These are phyloP conservation scores for Amanita phalloides DNA, from an alignment of 768 basidiomycete species.

Conservation along the genomic window DNA sequence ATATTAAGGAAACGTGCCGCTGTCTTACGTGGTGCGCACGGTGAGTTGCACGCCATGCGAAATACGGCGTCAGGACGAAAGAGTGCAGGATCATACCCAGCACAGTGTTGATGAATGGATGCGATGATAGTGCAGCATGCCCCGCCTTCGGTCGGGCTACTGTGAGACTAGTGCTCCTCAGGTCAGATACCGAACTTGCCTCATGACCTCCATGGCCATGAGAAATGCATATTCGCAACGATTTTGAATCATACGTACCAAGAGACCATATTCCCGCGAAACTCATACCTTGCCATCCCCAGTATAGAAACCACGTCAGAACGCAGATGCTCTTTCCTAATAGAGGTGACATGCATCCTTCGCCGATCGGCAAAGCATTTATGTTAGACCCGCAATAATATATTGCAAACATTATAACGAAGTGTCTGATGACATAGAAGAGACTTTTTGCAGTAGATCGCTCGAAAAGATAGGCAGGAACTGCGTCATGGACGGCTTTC, in stretches of 20 bases:
- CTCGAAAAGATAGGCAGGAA: constrained; percentile 37
- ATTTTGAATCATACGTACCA: constrained; percentile 17
- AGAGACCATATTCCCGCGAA: constrained; percentile 35
- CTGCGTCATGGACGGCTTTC: constrained; percentile 34
- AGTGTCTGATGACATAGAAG: constrained; percentile 31
- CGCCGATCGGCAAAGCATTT: constrained; percentile 9
- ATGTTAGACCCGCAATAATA: constrained; percentile 29
- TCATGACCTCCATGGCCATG: constrained; percentile 27
- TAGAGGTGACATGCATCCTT: background rate
- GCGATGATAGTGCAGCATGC: constrained; percentile 35
- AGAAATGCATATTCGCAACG: background rate
- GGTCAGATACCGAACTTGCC: constrained; percentile 13
- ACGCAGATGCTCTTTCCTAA: constrained; percentile 11
- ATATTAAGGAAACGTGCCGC: background rate
- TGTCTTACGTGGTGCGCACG: constrained; percentile 48
- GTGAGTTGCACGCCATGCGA: constrained; percentile 61
- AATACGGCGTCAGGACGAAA: constrained; percentile 43
- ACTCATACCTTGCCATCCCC: constrained; percentile 38
- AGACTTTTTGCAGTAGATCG: constrained; percentile 32
- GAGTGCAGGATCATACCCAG: constrained; percentile 33
- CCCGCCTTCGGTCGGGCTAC: constrained; percentile 25
- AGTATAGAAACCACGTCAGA: constrained; percentile 33
- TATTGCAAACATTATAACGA: constrained; percentile 26
- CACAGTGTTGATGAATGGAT: constrained; percentile 22
- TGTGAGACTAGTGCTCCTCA: background rate